These are phyloP conservation scores for Russula brevipes DNA, from an alignment of 768 basidiomycete species.

Conservation along the genomic window DNA sequence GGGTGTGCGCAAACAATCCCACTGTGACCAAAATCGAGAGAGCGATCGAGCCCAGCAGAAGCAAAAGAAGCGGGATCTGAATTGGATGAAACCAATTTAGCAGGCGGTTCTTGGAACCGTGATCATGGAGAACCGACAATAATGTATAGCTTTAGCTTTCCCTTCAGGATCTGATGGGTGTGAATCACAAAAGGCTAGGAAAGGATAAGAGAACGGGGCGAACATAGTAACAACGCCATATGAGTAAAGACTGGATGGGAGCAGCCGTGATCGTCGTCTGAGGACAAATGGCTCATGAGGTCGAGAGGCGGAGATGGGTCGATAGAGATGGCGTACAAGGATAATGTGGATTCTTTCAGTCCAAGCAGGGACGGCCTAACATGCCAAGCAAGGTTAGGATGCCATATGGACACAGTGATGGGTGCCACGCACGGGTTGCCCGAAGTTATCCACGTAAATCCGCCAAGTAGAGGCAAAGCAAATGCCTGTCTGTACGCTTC, in stretches of 20 bases:
- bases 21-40: neutral
- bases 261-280: neutral
- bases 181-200: neutral
- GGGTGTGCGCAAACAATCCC: neutral
- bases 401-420: neutral
- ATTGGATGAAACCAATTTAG: neutral
- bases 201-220: neutral
- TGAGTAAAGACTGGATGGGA: constrained; percentile 1
- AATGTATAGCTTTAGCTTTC: neutral
- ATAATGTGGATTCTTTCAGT: neutral
- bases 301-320: neutral
- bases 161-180: neutral
- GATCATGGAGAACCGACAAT: neutral
- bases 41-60: neutral
- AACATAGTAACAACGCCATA: constrained; percentile 12
- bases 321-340: neutral
- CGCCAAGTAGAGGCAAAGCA: constrained; percentile 2
- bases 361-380: neutral
- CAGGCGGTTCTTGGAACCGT: neutral
- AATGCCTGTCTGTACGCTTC: constrained; percentile 1
- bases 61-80: neutral
- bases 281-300: neutral
- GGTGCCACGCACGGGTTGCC: neutral
- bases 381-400: neutral
- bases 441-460: neutral